Conservation (phyloP, 768 basidiomycete genomes). For the Tylopilus intermedius region DNA sequence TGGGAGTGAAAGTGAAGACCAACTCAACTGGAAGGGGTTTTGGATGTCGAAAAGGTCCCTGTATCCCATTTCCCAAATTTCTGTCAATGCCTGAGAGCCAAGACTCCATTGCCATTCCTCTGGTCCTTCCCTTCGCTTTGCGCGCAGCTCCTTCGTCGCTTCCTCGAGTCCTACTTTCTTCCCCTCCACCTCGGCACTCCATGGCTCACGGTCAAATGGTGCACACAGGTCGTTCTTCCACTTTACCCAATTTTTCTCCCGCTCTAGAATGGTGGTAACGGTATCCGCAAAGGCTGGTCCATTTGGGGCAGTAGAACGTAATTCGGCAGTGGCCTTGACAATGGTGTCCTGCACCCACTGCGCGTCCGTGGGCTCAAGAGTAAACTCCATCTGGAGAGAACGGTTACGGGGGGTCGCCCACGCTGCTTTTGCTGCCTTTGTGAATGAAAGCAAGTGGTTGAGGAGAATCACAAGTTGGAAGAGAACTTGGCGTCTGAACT, state of each 20-base stretch:
- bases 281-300: conserved; percentile 76
- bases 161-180: conserved; percentile 55
- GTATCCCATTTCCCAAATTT: conserved; percentile 83
- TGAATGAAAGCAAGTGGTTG: conserved; percentile 69
- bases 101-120: conserved; percentile 60
- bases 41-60: conserved; percentile 57
- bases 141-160: conserved; percentile 49
- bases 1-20: neutral
- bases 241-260: conserved; percentile 85
- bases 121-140: conserved; percentile 52
- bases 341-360: conserved; percentile 76
- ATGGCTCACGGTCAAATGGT: conserved; percentile 72
- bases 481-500: conserved; percentile 90
- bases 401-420: conserved; percentile 67
- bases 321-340: conserved; percentile 46
- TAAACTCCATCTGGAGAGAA: conserved; percentile 81
- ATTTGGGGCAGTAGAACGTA: conserved; percentile 72
- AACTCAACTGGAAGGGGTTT: conserved; percentile 60
- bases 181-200: conserved; percentile 46
- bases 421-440: conserved; percentile 55
- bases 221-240: conserved; percentile 85
- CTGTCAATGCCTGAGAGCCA: conserved; percentile 68
- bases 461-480: conserved; percentile 81
- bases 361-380: conserved; percentile 57
- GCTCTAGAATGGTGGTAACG: conserved; percentile 62